Conservation (phyloP, 352 stramenopile genomes). For the Globisporangium sylvaticum region DNA sequence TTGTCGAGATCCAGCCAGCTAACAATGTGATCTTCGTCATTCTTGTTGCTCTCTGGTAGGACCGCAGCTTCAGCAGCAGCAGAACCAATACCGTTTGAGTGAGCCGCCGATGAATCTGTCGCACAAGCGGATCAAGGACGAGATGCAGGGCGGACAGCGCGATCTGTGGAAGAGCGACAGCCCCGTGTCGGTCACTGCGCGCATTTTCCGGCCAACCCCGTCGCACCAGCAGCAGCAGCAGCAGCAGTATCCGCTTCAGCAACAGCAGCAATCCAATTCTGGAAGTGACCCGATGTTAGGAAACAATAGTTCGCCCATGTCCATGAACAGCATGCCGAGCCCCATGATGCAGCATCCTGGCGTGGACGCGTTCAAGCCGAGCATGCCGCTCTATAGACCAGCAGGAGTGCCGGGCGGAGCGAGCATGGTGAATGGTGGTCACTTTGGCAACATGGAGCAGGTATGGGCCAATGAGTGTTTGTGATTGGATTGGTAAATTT, state of each 20-base stretch:
- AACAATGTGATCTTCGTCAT: neutral
- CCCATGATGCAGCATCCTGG: slow-evolving; percentile 11
- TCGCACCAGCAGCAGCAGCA: slow-evolving; percentile 1
- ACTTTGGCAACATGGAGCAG: slow-evolving; percentile 60
- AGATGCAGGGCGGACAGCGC: slow-evolving; percentile 43
- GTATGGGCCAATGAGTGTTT: slow-evolving; percentile 26
- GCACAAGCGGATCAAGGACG: slow-evolving; percentile 58
- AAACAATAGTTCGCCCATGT: slow-evolving; percentile 14
- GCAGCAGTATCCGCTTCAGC: slow-evolving; percentile 10
- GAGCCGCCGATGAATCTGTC: slow-evolving; percentile 39
- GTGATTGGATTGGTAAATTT: slow-evolving; percentile 1
- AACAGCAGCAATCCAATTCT: slow-evolving; percentile 9
- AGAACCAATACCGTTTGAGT: slow-evolving; percentile 25
- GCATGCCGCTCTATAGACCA: slow-evolving; percentile 47
- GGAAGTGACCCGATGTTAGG: slow-evolving; percentile 22
- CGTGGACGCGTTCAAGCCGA: slow-evolving; percentile 38
- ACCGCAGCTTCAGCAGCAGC: slow-evolving; percentile 23
- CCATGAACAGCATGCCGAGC: slow-evolving; percentile 6
- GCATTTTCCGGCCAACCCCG: slow-evolving; percentile 43
- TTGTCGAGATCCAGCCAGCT: neutral
- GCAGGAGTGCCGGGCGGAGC: slow-evolving; percentile 22
- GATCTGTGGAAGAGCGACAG: slow-evolving; percentile 64
- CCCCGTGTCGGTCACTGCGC: slow-evolving; percentile 55
- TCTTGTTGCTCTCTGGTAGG: slow-evolving; percentile 12
- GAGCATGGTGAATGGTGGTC: neutral